Percentiles rank a stretch among this genome's conserved stretches.
Conservation (phyloP, 2,329 filamentous ascomycete genomes). For the Drechslerella dactyloides region DNA sequence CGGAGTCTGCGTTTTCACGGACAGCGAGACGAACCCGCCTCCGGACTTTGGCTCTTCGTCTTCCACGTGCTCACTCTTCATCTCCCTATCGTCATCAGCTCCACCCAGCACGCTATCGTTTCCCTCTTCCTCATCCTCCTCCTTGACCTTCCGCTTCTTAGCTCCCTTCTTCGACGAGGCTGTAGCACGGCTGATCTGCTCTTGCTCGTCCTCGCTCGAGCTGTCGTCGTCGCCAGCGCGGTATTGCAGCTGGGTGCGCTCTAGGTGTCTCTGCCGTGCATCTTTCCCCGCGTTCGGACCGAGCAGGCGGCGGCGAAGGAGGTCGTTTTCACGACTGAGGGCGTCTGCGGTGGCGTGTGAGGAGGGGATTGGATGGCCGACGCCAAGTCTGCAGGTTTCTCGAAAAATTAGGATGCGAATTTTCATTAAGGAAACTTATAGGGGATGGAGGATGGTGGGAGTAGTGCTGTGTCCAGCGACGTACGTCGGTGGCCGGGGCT, state of each 20-base stretch:
- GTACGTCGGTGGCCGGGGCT: constrained; percentile 64
- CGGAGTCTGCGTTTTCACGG: not conserved
- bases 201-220: constrained; percentile 23
- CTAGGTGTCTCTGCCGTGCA: constrained; percentile 36
- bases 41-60: not conserved
- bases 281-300: constrained; percentile 54
- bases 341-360: constrained; percentile 58
- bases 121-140: not conserved
- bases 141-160: not conserved
- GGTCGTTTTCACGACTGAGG: constrained; percentile 60
- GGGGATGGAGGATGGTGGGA: not conserved
- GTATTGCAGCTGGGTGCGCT: constrained; percentile 18
- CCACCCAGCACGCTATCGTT: too few species aligned
- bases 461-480: constrained; percentile 52
- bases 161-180: constrained; percentile 9
- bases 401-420: too few species aligned
- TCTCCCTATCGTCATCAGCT: too few species aligned
- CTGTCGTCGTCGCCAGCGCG: not conserved
- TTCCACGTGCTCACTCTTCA: not conserved
- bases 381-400: constrained; percentile 59
- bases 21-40: not conserved
- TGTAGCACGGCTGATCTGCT: constrained; percentile 11
- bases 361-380: constrained; percentile 61
- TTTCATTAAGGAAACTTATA: constrained; percentile 13
- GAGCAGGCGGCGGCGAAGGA: constrained; percentile 60